Conservation (phyloP, 306 rosid species). For the Carpinus viminea region DNA sequence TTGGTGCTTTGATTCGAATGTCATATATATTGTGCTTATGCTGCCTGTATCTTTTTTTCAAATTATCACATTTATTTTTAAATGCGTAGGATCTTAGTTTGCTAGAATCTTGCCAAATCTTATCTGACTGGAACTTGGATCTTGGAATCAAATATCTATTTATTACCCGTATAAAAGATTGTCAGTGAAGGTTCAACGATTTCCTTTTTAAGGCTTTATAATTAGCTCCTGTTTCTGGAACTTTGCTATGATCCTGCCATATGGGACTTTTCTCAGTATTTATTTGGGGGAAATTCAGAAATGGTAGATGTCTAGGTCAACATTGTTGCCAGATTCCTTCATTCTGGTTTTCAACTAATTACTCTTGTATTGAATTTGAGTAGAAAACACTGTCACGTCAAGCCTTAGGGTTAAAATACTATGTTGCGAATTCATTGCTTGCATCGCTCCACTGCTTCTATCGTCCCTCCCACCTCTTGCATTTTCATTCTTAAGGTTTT, state of each 20-base stretch:
- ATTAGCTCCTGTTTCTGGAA: neutral
- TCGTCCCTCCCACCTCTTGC: neutral
- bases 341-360: neutral
- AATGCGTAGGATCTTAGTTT: neutral
- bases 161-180: neutral
- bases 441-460: neutral
- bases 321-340: neutral
- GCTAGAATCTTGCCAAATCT: neutral
- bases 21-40: neutral
- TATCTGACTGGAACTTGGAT: neutral
- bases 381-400: neutral
- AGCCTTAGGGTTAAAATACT: neutral
- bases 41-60: neutral
- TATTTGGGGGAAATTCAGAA: neutral
- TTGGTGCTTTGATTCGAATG: neutral
- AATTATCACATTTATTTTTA: neutral
- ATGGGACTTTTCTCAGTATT: neutral
- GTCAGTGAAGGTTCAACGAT: neutral
- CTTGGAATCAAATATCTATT: neutral
- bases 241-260: neutral
- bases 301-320: neutral
- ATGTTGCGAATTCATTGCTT: neutral
- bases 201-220: neutral
- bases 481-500: neutral
- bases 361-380: neutral